Base-by-base conservation (phyloP, 2,329 filamentous ascomycete genomes). In the Blastomyces gilchristii region DNA sequence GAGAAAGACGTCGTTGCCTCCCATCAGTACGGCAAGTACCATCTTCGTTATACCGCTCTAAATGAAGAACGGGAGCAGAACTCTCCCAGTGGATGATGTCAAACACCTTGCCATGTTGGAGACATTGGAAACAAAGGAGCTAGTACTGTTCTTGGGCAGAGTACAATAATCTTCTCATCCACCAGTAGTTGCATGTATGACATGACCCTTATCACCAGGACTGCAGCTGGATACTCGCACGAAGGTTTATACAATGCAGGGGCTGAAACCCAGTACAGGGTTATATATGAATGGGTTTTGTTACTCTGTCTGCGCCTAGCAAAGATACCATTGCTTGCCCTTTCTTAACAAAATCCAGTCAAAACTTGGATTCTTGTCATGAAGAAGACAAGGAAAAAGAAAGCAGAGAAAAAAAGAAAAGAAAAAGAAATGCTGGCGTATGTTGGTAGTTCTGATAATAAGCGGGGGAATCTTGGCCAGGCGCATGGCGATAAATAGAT, bases 231-330 rank as follows among this genome's bases (percentile, higher is more conserved):
- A 11, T 39, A 16, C 4, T n/a, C 45, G n/a, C 6, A 43, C 7
- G 56, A 58, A 28, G 45, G 43, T 22, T 11, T 58, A n/a, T 58
- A 58, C 56, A 58, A 58, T 22, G 56, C n/a, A 43, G n/a, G 14
- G 9, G 39, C 45, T 8, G 39, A 58, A 43, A 58, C 37, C 56
- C 28, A 39, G 39, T 28, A 9, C n/a, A 22, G n/a, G n/a, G n/a
- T 22, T 22, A 22, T 22, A 37, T 22, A 12, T 12, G 2, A 25
- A 58, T 43, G 56, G 56, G 6, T 31, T 45, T 5, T 16, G 37
- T 39, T 39, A 39, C 56, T 25, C 56, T 25, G n/a, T 47, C 28
- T 47, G 56, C 16, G 28, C 39, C 9, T 39, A 58, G 28, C 8
- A 41, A 22, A 31, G 31, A 39, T 14, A 5, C 25, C 14, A 25